These are phyloP conservation scores for Leishmania major DNA, from an alignment of 208 protist species.

Conservation along the genomic window DNA sequence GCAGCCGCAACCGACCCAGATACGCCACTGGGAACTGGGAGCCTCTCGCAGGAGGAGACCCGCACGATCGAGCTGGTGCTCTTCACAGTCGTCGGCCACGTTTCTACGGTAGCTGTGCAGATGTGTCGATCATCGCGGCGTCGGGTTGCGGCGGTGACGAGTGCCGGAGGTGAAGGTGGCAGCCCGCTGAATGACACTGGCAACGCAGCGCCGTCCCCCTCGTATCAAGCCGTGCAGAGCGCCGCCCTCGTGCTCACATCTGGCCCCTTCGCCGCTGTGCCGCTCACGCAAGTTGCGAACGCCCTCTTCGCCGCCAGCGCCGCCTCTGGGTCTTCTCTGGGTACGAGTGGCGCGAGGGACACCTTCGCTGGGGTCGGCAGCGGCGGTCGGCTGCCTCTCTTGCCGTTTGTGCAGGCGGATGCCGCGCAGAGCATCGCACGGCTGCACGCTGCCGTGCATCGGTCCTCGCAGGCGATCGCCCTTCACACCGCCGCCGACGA, in stretches of 20 bases:
- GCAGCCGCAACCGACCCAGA: background rate
- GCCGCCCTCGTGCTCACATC: slow-evolving; percentile 22
- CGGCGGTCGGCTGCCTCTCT: background rate
- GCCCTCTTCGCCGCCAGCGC: slow-evolving; percentile 12
- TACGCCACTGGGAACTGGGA: background rate
- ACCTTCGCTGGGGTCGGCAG: background rate
- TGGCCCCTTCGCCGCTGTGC: slow-evolving; percentile 25
- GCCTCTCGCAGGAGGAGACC: slow-evolving; percentile 13
- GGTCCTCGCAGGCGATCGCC: slow-evolving; percentile 13
- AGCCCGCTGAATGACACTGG: background rate
- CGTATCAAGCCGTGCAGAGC: slow-evolving; percentile 28
- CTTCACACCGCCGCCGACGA: slow-evolving; percentile 3
- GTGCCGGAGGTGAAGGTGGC: background rate
- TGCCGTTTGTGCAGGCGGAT: slow-evolving; percentile 31
- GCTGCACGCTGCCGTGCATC: slow-evolving; percentile 19
- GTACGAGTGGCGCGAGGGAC: background rate
- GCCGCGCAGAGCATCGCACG: slow-evolving; percentile 14
- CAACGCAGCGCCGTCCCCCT: background rate
- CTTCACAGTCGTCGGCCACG: slow-evolving; percentile 16
- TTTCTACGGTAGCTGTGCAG: slow-evolving; percentile 28
- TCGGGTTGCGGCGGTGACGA: slow-evolving; percentile 5
- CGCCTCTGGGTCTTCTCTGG: background rate
- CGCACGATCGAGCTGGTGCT: slow-evolving; percentile 16
- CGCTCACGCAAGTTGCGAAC: slow-evolving; percentile 29
- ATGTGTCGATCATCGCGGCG: slow-evolving; percentile 28